Percentiles rank a stretch among this genome's conserved stretches.
phyloP scores from a whole-genome alignment of 2,329 filamentous ascomycete genomes.

The Fusarium phyllophilum region DNA sequence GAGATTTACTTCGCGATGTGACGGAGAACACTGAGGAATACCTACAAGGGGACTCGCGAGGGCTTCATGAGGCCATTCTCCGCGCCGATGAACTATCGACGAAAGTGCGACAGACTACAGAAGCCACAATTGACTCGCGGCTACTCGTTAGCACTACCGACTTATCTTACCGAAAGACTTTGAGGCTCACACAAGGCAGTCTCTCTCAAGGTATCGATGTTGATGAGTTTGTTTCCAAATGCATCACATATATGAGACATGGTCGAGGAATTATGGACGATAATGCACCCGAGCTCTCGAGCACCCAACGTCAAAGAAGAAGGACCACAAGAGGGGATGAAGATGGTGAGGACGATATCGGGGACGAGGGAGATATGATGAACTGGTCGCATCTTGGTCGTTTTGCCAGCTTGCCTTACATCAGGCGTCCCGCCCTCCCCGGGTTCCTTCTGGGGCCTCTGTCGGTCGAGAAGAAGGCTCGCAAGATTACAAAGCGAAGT shows the following conservation, averaged over 20 bases:
- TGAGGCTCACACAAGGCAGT: conserved; percentile 78
- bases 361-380: conserved; percentile 79
- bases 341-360: conserved; percentile 66
- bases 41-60: conserved; percentile 71
- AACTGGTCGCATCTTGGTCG: conserved; percentile 89
- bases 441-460: conserved; percentile 90
- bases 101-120: conserved; percentile 85
- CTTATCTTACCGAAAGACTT: conserved; percentile 80
- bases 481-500: conserved; percentile 75
- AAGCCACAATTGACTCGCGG: conserved; percentile 91
- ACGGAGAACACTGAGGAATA: conserved; percentile 80
- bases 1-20: conserved; percentile 70
- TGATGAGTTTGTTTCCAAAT: conserved; percentile 92
- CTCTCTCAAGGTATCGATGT: conserved; percentile 81
- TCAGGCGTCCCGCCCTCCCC: conserved; percentile 78
- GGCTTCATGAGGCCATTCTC: conserved; percentile 72
- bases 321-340: conserved; percentile 56
- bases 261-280: conserved; percentile 66
- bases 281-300: conserved; percentile 60
- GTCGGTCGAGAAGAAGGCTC: conserved; percentile 85
- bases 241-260: conserved; percentile 85
- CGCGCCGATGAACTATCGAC: conserved; percentile 73
- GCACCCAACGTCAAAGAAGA: conserved; percentile 60
- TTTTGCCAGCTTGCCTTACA: conserved; percentile 77
- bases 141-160: conserved; percentile 84